These are phyloP conservation scores for Setaria viridis DNA, from an alignment of 202 grass and related monocot genomes.

Conservation along the genomic window DNA sequence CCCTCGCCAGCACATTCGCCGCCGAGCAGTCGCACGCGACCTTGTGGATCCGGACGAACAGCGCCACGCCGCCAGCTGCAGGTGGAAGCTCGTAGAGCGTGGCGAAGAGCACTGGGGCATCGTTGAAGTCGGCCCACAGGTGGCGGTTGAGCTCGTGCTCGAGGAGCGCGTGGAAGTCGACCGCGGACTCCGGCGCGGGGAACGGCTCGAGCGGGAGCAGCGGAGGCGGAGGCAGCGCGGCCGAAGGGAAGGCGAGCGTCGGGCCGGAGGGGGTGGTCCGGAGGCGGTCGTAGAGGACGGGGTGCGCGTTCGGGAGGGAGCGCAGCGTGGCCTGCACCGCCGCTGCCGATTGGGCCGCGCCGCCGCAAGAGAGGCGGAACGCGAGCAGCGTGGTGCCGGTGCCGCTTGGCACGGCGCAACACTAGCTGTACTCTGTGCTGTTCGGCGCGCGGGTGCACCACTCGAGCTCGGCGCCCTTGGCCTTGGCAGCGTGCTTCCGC, in stretches of 20 bases:
- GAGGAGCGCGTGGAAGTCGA: conserved; percentile 66
- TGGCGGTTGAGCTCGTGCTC: conserved; percentile 88
- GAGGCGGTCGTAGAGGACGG: conserved; percentile 49
- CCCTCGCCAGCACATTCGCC: conserved; percentile 49
- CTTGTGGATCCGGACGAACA: conserved; percentile 79
- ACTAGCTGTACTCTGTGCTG: conserved; percentile 76
- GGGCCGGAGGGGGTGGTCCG: conserved; percentile 41
- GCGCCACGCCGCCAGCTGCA: conserved; percentile 19
- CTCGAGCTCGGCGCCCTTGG: conserved; percentile 12
- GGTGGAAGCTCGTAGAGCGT: conserved; percentile 63
- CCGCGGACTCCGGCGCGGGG: conserved; percentile 28
- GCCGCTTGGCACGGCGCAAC: conserved; percentile 71
- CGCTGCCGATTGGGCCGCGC: background rate
- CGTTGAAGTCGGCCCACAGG: conserved; percentile 57
- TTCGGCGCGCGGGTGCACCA: conserved; percentile 48
- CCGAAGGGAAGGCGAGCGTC: conserved; percentile 45
- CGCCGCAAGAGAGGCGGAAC: conserved; percentile 57
- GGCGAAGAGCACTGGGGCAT: conserved; percentile 57
- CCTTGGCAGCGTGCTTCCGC: too few species aligned
- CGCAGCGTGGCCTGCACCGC: conserved; percentile 40
- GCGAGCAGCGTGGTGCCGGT: conserved; percentile 78
- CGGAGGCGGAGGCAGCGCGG: background rate
- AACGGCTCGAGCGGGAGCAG: conserved; percentile 31
- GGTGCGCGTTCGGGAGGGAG: conserved; percentile 53
- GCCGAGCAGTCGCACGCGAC: conserved; percentile 71